Conservation (phyloP, 768 basidiomycete genomes). For the Mycena maculata region DNA sequence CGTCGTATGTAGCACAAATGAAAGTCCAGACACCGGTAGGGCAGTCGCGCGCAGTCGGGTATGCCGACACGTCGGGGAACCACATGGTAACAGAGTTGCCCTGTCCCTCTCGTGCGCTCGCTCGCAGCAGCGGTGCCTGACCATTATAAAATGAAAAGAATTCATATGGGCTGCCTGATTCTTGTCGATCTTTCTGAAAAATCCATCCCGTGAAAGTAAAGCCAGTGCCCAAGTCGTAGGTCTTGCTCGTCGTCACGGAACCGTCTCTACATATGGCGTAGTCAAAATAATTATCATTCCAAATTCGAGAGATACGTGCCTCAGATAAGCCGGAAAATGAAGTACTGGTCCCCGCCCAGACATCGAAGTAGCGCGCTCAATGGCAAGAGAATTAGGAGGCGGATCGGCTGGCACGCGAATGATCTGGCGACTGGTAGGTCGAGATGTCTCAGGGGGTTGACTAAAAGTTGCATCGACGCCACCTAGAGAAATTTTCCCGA, state of each 20-base stretch:
- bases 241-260: conserved; percentile 5
- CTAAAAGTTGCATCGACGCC: not conserved
- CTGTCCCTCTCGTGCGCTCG: not conserved
- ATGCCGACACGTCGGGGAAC: conserved; percentile 1
- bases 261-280: not conserved
- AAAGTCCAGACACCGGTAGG: conserved; percentile 9
- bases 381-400: not conserved
- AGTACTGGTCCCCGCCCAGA: not conserved
- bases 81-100: not conserved
- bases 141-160: conserved; percentile 6
- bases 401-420: not conserved
- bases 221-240: conserved; percentile 8
- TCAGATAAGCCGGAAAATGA: conserved; percentile 1
- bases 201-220: conserved; percentile 12
- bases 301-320: not conserved
- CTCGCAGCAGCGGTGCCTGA: not conserved
- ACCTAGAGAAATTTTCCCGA: not conserved
- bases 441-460: not conserved
- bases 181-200: conserved; percentile 10
- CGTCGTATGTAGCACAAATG: conserved; percentile 7
- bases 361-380: not conserved
- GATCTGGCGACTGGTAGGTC: not conserved
- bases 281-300: not conserved
- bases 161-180: conserved; percentile 7
- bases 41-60: not conserved